Conservation (phyloP, 306 rosid species). For the Cyamopsis tetragonoloba region DNA sequence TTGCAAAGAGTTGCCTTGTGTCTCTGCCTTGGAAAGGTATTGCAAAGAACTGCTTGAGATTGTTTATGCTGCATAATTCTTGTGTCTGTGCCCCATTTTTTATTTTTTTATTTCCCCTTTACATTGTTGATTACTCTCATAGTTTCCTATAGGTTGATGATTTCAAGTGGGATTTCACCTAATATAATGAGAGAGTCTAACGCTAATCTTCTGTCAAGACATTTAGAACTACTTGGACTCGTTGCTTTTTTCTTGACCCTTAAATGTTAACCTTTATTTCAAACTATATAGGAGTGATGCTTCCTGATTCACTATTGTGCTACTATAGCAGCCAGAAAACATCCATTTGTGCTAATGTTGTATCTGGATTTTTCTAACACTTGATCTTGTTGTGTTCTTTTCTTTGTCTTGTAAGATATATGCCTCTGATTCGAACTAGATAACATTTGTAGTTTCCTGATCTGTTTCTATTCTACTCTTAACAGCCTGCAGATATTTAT, state of each 20-base stretch:
- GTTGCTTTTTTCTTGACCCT: neutral
- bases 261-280: neutral
- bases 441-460: constrained; percentile 15
- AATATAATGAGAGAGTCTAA: neutral
- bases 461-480: neutral
- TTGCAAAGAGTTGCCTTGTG: constrained; percentile 95
- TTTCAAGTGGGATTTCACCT: neutral
- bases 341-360: constrained; percentile 34
- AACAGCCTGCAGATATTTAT: constrained; percentile 98
- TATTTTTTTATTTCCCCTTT: neutral
- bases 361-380: neutral
- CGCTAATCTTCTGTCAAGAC: neutral
- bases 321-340: constrained; percentile 52
- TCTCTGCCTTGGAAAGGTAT: constrained; percentile 97
- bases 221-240: neutral
- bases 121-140: neutral
- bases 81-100: neutral
- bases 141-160: neutral
- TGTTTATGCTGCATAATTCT: neutral
- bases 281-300: neutral
- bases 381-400: constrained; percentile 18
- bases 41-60: neutral
- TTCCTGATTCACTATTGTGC: constrained; percentile 12
- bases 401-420: neutral
- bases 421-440: neutral